Evolutionary conservation across 2,329 filamentous ascomycete species (phyloP), one percentile per base, ranked within the genome.

Genomic region (Aquanectria penicillioides): DNA sequence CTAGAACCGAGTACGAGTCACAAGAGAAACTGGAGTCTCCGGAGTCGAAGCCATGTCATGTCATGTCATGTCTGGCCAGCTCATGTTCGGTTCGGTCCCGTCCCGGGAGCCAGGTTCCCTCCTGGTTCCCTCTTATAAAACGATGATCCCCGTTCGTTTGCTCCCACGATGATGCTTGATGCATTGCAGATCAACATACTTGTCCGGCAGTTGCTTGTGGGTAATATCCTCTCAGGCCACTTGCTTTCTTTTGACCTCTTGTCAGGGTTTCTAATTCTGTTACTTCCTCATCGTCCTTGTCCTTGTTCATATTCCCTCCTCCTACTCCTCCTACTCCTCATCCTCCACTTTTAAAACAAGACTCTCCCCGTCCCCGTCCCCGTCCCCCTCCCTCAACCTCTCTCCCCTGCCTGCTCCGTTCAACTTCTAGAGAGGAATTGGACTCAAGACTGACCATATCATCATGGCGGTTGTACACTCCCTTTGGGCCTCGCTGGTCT

Each of bases 61-160:
- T 5, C 22, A 41, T n/a, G n/a, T n/a, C 6, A 22, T 18, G 34
- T 8, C 34, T 11, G 17, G 11, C 15, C 34, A 37, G 34, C 15
- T 37, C 20, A 15, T 18, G 11, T 11, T 18, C 34, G 17, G 17
- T 11, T 37, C 20, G 34, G 15, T 25, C 22, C 41, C 31, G 31
- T 38, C 38, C 41, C 12, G n/a, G n/a, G n/a, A n/a, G n/a, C n/a
- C n/a, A n/a, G n/a, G n/a, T n/a, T n/a, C n/a, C n/a, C n/a, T n/a
- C n/a, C n/a, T n/a, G n/a, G n/a, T n/a, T 20, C 6, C n/a, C 15
- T 37, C 15, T 31, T 50, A 57, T 57, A 57, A 50, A 57, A 38
- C 11, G 54, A 51, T 17, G 37, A 44, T 43, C 54, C 53, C 54
- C 54, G 46, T 57, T 43, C 31, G 40, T 28, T 26, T 46, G 22